phyloP scores from a whole-genome alignment of 1,139 yeast genomes.

The Suhomyces yuchorum region DNA sequence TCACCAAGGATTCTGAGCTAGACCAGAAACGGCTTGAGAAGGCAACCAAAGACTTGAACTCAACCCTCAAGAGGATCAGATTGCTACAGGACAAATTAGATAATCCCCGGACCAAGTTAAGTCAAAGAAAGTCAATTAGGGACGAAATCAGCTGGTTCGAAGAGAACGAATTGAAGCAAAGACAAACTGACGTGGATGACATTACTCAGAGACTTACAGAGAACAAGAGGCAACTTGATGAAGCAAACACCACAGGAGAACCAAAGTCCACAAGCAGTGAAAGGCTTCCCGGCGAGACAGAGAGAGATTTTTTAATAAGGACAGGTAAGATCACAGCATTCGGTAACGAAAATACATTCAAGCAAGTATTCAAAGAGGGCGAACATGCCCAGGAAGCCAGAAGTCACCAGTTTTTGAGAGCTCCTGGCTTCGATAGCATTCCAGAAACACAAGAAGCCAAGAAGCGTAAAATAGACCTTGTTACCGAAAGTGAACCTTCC shows the following conservation, averaged over 20 bases:
- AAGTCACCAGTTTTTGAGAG: conserved; percentile 38
- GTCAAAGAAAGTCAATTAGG: conserved; percentile 58
- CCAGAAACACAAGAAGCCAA: conserved; percentile 3
- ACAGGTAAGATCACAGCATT: conserved; percentile 96
- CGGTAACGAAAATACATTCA: conserved; percentile 66
- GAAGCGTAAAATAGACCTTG: conserved; percentile 15
- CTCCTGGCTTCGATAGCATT: conserved; percentile 39
- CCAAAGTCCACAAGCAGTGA: conserved; percentile 17
- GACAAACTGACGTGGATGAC: conserved; percentile 64
- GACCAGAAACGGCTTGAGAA: conserved; percentile 76
- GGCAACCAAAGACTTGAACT: conserved; percentile 50
- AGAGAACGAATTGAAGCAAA: conserved; percentile 53
- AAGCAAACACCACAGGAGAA: conserved; percentile 9
- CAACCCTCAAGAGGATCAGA: conserved; percentile 45
- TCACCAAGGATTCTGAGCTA: conserved; percentile 64
- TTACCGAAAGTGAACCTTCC: conserved; percentile 13
- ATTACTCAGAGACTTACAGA: conserved; percentile 57
- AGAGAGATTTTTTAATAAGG: conserved; percentile 76
- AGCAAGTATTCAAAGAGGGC: conserved; percentile 14
- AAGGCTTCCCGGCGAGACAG: conserved; percentile 66
- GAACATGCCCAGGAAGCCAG: conserved; percentile 19
- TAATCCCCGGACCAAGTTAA: conserved; percentile 62
- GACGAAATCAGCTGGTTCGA: conserved; percentile 58
- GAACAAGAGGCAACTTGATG: conserved; percentile 25
- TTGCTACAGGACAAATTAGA: conserved; percentile 51